Percentiles rank a stretch among this genome's conserved stretches.
Evolutionary conservation across 805 yeast species (phyloP).

Genomic region (Kodamaea laetipori): DNA sequence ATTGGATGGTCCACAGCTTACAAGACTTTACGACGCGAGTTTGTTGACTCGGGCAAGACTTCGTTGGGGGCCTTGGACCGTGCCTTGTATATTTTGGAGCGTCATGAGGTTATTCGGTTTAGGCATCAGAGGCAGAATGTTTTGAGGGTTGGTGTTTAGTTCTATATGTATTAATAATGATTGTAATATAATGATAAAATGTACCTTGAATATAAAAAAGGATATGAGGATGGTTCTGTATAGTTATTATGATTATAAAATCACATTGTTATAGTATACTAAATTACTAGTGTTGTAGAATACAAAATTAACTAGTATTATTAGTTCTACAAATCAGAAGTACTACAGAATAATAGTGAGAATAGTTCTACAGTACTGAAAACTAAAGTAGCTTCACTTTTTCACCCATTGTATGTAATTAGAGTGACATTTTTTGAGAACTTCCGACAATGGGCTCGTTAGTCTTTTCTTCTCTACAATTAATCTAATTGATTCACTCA

Average conservation of each 20-base stretch:
- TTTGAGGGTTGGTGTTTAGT: conserved; percentile 62
- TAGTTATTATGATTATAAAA: too few species aligned
- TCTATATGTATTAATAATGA: conserved; percentile 8
- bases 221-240: too few species aligned
- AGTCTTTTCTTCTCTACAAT: not conserved
- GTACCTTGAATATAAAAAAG: too few species aligned
- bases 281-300: too few species aligned
- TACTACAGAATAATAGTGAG: too few species aligned
- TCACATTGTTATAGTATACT: not conserved
- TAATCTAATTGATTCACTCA: too few species aligned
- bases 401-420: too few species aligned
- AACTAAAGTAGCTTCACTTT: too few species aligned
- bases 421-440: too few species aligned
- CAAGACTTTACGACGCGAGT: conserved; percentile 78
- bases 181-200: not conserved
- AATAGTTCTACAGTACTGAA: too few species aligned
- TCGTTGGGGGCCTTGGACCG: conserved; percentile 75
- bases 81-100: conserved; percentile 78
- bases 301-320: too few species aligned
- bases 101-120: conserved; percentile 84
- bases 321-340: not conserved
- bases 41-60: conserved; percentile 65
- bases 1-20: conserved; percentile 95
- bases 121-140: conserved; percentile 85
- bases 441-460: not conserved